Evolutionary conservation across 1,284 basidiomycete genomes (phyloP).

Genomic region (Apiotrichum sp.): DNA sequence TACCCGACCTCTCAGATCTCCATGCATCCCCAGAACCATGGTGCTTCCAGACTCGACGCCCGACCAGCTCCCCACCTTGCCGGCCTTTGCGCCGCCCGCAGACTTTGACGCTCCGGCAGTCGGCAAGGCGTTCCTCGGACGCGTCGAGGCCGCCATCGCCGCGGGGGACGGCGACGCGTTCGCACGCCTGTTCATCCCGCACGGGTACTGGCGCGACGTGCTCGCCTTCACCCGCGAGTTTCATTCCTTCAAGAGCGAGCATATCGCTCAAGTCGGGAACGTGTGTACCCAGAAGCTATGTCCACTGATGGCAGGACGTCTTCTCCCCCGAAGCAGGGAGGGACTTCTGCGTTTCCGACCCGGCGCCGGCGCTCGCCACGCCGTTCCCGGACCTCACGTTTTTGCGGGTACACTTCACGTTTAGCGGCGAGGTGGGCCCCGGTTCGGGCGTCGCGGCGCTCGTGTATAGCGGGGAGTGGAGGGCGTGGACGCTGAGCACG

Average conservation of each 20-base stretch:
- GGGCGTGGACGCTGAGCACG: constrained; percentile 56
- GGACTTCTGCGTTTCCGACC: constrained; percentile 38
- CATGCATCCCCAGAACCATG: not conserved
- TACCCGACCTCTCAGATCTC: too few species aligned
- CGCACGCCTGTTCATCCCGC: constrained; percentile 23
- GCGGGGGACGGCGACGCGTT: constrained; percentile 21
- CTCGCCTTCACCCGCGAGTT: constrained; percentile 35
- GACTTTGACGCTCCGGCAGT: not conserved
- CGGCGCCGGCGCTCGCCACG: constrained; percentile 42
- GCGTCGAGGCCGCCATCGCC: not conserved
- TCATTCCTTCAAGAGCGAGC: constrained; percentile 25
- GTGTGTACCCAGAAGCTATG: not conserved
- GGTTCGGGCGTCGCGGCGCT: constrained; percentile 56
- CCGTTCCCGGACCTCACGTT: constrained; percentile 58
- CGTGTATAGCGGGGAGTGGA: constrained; percentile 56
- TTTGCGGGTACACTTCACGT: constrained; percentile 57
- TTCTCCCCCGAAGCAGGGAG: constrained; percentile 44
- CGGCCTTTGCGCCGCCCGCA: not conserved
- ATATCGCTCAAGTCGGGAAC: constrained; percentile 28
- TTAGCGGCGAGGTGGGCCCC: constrained; percentile 53
- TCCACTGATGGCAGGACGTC: constrained; percentile 26
- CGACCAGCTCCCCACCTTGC: not conserved
- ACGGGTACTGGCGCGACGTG: constrained; percentile 35
- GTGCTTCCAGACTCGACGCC: not conserved
- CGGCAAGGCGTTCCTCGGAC: not conserved